Conservation (phyloP, 2,329 filamentous ascomycete species). For the Talaromyces rugulosus region DNA sequence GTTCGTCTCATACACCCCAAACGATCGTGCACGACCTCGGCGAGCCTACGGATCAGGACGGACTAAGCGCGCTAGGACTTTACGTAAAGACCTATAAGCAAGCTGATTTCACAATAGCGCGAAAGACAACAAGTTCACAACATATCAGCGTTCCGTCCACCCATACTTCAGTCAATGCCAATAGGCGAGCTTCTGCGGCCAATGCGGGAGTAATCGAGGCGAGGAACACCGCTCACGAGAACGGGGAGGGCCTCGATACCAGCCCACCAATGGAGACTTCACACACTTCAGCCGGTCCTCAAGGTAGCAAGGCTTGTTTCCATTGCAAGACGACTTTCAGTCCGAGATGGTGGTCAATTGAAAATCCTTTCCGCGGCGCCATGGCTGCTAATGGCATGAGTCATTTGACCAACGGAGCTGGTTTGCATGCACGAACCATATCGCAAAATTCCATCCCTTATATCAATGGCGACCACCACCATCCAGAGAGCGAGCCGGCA, state of each 20-base stretch:
- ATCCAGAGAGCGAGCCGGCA: background rate
- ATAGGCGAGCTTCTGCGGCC: constrained; percentile 56
- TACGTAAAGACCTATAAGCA: constrained; percentile 91
- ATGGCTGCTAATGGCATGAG: constrained; percentile 41
- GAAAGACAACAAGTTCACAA: constrained; percentile 67
- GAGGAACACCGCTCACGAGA: constrained; percentile 9
- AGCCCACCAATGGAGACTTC: constrained; percentile 12
- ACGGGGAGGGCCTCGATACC: constrained; percentile 17
- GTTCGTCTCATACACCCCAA: constrained; percentile 79
- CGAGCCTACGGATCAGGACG: constrained; percentile 66
- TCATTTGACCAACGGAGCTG: constrained; percentile 29
- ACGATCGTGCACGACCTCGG: constrained; percentile 72
- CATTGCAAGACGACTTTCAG: constrained; percentile 39
- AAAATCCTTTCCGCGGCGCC: constrained; percentile 45
- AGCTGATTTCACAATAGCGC: constrained; percentile 81
- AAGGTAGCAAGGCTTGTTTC: constrained; percentile 31
- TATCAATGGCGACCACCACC: constrained; percentile 25
- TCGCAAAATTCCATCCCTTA: constrained; percentile 19
- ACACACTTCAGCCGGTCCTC: constrained; percentile 15
- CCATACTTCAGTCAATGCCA: constrained; percentile 28
- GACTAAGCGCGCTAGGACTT: constrained; percentile 76
- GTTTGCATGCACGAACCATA: constrained; percentile 24
- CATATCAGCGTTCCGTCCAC: constrained; percentile 30
- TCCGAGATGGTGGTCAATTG: constrained; percentile 59
- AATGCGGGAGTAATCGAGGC: constrained; percentile 24